These are phyloP conservation scores for Phytophthora kernoviae DNA, from an alignment of 352 stramenopile genomes.

Conservation along the genomic window DNA sequence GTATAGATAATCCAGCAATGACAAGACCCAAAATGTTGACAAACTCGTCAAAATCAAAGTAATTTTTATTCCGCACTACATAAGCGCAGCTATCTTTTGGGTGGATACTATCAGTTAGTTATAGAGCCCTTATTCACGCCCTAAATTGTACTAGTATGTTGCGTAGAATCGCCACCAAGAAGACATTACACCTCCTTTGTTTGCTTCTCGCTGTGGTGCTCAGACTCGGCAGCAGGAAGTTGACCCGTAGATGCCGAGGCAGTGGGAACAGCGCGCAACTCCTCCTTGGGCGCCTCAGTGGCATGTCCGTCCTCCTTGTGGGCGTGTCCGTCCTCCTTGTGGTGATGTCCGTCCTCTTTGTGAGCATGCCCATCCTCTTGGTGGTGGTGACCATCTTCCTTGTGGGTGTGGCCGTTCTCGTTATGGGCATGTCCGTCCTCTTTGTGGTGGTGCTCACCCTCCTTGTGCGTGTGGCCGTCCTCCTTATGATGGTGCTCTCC, in stretches of 20 bases:
- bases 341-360: conserved; percentile 4
- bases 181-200: conserved; percentile 26
- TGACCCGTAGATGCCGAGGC: conserved; percentile 22
- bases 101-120: no score
- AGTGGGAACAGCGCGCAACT: neutral
- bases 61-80: no score
- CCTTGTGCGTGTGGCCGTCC: neutral
- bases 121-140: conserved; percentile 6
- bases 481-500: conserved; percentile 9
- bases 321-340: conserved; percentile 24
- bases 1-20: no score
- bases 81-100: no score
- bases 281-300: conserved; percentile 7
- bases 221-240: conserved; percentile 10
- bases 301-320: conserved; percentile 7
- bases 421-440: neutral
- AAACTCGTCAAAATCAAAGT: no score
- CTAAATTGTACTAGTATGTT: conserved; percentile 15
- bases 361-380: conserved; percentile 4
- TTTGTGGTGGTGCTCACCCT: neutral
- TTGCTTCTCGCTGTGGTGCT: conserved; percentile 20
- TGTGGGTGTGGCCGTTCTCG: neutral
- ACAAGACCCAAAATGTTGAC: no score
- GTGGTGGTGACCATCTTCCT: neutral
- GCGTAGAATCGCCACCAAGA: conserved; percentile 1